These are phyloP conservation scores for Chalaropsis thielavioides DNA, from an alignment of 2,329 filamentous ascomycete genomes.

Conservation along the genomic window DNA sequence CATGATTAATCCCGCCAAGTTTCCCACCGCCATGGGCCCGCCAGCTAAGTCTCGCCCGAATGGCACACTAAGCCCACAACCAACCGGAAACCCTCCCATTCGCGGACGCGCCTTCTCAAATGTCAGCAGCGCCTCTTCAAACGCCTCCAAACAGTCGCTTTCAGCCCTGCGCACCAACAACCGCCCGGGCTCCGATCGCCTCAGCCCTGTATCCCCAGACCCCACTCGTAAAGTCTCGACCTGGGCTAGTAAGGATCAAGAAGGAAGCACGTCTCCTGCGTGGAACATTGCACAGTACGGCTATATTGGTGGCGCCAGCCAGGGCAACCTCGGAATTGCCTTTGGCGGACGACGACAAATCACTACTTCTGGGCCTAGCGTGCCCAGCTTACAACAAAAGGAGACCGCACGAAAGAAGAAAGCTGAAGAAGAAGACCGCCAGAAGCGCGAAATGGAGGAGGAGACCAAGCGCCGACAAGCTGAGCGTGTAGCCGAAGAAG, in stretches of 20 bases:
- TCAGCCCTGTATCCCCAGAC: conserved; percentile 40
- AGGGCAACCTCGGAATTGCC: conserved; percentile 84
- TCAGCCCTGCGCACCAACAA: conserved; percentile 35
- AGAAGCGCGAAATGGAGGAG: conserved; percentile 40
- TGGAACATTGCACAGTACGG: conserved; percentile 99
- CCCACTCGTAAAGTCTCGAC: conserved; percentile 43
- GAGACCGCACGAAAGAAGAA: conserved; percentile 49
- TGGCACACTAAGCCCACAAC: conserved; percentile 49
- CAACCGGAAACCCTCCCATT: conserved; percentile 39
- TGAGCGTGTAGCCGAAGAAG: conserved; percentile 43
- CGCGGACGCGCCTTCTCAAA: conserved; percentile 38
- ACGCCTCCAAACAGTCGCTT: conserved; percentile 30
- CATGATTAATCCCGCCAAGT: conserved; percentile 54
- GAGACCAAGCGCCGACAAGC: conserved; percentile 34
- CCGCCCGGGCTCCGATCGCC: conserved; percentile 36
- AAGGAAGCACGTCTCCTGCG: conserved; percentile 67
- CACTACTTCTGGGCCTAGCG: conserved; percentile 62
- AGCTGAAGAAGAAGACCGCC: conserved; percentile 45
- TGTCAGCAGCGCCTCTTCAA: conserved; percentile 44
- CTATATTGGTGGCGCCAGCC: conserved; percentile 93
- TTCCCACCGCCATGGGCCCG: conserved; percentile 63
- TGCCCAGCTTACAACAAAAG: conserved; percentile 74
- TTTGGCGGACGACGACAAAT: conserved; percentile 91
- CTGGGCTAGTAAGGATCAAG: conserved; percentile 79
- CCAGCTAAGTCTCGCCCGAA: conserved; percentile 37